phyloP scores from a whole-genome alignment of 371 early-diverging fungal species.

The Haplosporangium sp. region DNA sequence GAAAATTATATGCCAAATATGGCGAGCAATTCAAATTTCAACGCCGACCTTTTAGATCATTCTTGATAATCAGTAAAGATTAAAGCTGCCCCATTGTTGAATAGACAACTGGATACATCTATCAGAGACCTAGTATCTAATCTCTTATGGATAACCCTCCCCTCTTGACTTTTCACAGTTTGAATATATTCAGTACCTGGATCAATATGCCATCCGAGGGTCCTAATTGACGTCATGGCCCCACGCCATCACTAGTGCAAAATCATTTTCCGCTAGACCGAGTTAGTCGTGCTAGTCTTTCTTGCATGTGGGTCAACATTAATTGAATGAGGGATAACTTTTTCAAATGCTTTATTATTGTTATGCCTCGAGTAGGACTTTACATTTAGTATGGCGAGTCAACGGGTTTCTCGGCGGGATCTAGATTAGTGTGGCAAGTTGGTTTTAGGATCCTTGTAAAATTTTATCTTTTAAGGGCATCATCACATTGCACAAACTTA shows the following conservation, averaged over 20 bases:
- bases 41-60: too few relatives aligned
- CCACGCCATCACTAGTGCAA: too few relatives aligned
- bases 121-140: neutral
- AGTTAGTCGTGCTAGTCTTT: neutral
- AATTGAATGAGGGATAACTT: neutral
- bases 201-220: neutral
- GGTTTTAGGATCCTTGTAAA: neutral
- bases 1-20: too few relatives aligned
- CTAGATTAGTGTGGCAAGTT: constrained; percentile 8
- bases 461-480: neutral
- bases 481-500: constrained; percentile 10
- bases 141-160: neutral
- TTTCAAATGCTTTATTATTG: neutral
- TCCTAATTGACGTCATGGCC: too few relatives aligned
- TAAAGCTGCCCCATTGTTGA: too few relatives aligned
- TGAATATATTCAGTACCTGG: neutral
- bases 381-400: constrained; percentile 34
- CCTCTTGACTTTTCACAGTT: neutral
- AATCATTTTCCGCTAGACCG: too few relatives aligned
- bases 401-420: constrained; percentile 45
- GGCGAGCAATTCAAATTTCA: too few relatives aligned
- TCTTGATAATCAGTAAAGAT: too few relatives aligned
- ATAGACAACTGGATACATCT: too few relatives aligned
- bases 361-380: neutral
- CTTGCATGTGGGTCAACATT: neutral